Conservation (phyloP, 2,329 filamentous ascomycete genomes). For the Colletotrichum sp. region DNA sequence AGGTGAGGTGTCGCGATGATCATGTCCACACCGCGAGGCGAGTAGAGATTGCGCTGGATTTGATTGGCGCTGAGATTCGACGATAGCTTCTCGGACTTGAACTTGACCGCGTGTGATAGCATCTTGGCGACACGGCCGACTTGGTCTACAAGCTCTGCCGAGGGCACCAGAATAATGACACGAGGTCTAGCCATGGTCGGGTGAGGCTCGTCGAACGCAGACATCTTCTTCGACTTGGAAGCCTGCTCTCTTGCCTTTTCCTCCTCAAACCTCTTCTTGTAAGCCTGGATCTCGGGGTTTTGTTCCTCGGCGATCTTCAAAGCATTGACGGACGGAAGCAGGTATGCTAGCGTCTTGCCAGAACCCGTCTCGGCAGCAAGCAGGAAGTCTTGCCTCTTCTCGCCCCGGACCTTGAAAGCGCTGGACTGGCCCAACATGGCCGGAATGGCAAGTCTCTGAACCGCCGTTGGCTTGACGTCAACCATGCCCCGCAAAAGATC, state of each 20-base stretch:
- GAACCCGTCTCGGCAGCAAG: conserved; percentile 96
- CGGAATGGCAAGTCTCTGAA: conserved; percentile 89
- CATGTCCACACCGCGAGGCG: conserved; percentile 80
- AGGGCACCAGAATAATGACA: conserved; percentile 87
- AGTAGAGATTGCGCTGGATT: conserved; percentile 86
- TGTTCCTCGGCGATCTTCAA: conserved; percentile 76
- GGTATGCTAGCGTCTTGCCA: conserved; percentile 93
- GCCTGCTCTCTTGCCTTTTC: conserved; percentile 62
- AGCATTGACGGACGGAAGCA: conserved; percentile 83
- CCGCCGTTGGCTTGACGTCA: conserved; percentile 82
- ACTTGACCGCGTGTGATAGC: conserved; percentile 85
- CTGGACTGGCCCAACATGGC: conserved; percentile 68
- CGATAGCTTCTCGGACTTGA: conserved; percentile 82
- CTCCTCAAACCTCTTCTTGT: conserved; percentile 59
- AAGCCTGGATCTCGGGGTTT: conserved; percentile 63
- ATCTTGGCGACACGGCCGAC: conserved; percentile 82
- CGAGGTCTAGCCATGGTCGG: conserved; percentile 80
- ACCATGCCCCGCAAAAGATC: conserved; percentile 79
- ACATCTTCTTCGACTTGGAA: conserved; percentile 62
- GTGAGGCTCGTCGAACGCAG: conserved; percentile 68
- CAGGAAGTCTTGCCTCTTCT: conserved; percentile 65
- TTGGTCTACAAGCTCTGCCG: conserved; percentile 89
- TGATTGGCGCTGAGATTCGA: conserved; percentile 77
- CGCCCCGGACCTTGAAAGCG: conserved; percentile 34
- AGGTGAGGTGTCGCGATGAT: conserved; percentile 89